Evolutionary conservation across 1,139 yeast genomes (phyloP), one percentile per base, ranked within the genome.

Genomic region (Taphrina deformans): DNA sequence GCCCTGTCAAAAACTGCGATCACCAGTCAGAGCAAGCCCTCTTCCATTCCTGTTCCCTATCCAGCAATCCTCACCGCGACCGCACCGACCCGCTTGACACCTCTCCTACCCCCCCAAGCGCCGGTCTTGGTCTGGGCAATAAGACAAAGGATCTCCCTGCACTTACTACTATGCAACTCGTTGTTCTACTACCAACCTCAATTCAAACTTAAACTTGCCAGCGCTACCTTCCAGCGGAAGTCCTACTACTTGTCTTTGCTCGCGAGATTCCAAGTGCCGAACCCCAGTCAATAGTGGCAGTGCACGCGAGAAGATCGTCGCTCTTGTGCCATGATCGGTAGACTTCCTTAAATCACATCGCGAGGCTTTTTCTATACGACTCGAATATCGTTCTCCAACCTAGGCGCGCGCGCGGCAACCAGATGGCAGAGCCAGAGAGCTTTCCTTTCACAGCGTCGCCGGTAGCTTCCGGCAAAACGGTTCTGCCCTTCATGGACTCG

Each of bases 401-500:
- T 29, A 10, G 33, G 33, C 33, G 33, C 33, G 33, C 9, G 6
- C 33, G 33, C 33, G 18, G 6, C n/a, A 2, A 14, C 41, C 18
- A 12, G 2, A 38, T 38, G 41, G 41, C 41, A n/a, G 41, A 38
- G 41, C 16, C 41, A 14, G 41, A 38, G 18, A 38, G 41, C n/a
- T n/a, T n/a, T 38, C 2, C 18, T 2, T 12, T n/a, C 14, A n/a
- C 41, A 12, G 41, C 16, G n/a, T 12, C 41, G 27, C 48, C 48
- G 7, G 26, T 27, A 12, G 10, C 29, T 9, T 27, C 48, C 7
- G 10, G 27, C 27, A 44, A 44, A 21, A 12, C 9, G 14, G 27
- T 21, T n/a, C 27, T 44, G 27, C 48, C 48, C 0, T 44, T 44
- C 27, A 21, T 44, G 48, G 61, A 55, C 51, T 27, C 61, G 26